These are phyloP conservation scores for Malus sieversii DNA, from an alignment of 306 rosid genomes.

Conservation along the genomic window DNA sequence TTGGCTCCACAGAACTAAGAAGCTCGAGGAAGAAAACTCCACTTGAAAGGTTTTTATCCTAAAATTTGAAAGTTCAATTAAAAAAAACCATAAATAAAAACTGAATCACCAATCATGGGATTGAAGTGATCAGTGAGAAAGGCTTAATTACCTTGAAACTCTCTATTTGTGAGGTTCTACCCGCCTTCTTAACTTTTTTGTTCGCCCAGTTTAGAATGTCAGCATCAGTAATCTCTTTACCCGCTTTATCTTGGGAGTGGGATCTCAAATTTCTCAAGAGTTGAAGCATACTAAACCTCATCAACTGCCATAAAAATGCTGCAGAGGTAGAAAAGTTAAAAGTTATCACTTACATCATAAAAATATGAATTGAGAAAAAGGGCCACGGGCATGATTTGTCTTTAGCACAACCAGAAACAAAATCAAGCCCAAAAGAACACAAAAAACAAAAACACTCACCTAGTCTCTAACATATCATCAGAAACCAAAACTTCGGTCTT, in stretches of 20 bases:
- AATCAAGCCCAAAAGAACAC: not conserved
- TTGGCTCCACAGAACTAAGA: constrained; percentile 88
- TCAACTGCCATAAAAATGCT: constrained; percentile 96
- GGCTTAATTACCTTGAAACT: constrained; percentile 75
- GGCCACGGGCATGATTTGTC: not conserved
- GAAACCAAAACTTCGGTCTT: not conserved
- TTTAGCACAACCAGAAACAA: not conserved
- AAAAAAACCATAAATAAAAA: not conserved
- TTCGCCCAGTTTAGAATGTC: constrained; percentile 94
- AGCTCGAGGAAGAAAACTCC: constrained; percentile 97
- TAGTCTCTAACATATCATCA: not conserved
- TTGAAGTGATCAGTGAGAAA: not conserved
- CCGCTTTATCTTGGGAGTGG: constrained; percentile 70
- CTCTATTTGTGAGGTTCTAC: constrained; percentile 75
- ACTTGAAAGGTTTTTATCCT: constrained; percentile 86
- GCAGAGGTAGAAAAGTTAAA: constrained; percentile 23
- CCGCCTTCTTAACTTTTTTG: constrained; percentile 70
- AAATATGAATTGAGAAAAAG: not conserved
- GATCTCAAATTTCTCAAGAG: constrained; percentile 90
- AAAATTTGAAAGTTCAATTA: constrained; percentile 15
- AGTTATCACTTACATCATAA: not conserved
- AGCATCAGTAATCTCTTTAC: constrained; percentile 84
- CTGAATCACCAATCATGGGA: constrained; percentile 1
- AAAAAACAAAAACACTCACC: not conserved
- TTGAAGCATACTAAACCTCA: constrained; percentile 96